Percentiles rank a stretch among this genome's conserved stretches.
Conservation (phyloP, 768 basidiomycete genomes). For the Lactarius vividus region DNA sequence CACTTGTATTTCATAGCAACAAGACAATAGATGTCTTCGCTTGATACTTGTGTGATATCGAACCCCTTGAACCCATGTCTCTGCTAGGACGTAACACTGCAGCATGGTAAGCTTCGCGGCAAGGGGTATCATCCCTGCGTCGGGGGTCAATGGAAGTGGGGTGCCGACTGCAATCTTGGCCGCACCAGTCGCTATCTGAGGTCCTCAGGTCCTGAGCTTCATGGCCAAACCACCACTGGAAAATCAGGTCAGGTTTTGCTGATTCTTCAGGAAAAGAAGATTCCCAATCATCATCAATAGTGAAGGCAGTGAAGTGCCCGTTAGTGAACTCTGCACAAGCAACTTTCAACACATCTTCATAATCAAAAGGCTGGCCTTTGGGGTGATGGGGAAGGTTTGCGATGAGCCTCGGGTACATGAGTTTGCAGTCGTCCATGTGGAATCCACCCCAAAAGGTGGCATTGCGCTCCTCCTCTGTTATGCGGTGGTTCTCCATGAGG, state of each 20-base stretch:
- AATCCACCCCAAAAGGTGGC: not conserved
- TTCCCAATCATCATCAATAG: not conserved
- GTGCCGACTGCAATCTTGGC: not conserved
- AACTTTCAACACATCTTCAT: not conserved
- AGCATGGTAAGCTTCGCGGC: not conserved
- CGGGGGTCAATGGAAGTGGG: no score
- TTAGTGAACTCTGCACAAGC: not conserved
- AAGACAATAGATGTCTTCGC: no score
- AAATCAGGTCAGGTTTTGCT: not conserved
- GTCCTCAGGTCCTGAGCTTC: not conserved
- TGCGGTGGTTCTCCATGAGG: not conserved
- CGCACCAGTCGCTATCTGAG: not conserved
- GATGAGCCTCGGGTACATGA: no score
- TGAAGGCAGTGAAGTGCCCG: not conserved
- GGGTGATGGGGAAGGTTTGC: not conserved
- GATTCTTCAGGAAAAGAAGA: fast-evolving
- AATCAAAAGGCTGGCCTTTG: not conserved
- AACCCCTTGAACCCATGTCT: no score
- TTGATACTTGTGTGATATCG: no score
- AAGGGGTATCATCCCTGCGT: fast-evolving
- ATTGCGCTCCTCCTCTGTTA: not conserved
- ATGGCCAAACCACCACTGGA: not conserved
- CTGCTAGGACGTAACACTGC: no score
- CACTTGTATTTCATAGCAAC: no score
- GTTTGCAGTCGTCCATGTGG: not conserved